Evolutionary conservation across 768 basidiomycete species (phyloP), one percentile per base, ranked within the genome.

Genomic region (Russula earlei): DNA sequence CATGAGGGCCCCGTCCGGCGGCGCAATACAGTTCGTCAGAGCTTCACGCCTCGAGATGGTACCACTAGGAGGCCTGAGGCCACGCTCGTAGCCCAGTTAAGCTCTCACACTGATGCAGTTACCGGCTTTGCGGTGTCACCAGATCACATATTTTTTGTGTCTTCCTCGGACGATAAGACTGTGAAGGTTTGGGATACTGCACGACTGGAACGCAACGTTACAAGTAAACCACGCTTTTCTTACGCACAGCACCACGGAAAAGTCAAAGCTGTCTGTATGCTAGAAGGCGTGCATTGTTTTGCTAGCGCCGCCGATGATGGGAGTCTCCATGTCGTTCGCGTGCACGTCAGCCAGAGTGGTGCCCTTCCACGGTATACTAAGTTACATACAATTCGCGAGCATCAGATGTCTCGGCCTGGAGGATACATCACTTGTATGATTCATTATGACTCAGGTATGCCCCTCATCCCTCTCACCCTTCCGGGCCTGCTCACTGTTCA

Each of bases 141-240:
- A 2, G 96, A 98, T 65, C 91, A 96, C 64, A 72, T 84, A 67
- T 99, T 96, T 75, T 97, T 99, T 62, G 83, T 94, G 4, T 91
- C 95, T 0, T 83, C 88, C 36, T 95, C 92, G 0, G 84, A 98
- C 59, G 95, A 98, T 69, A 90, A 89, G 72, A 93, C 89, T 0
- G 83, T 94, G 65, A 94, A 92, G 68, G 77, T 89, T 40, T 96
- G 92, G 92, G 87, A 91, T 61, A 87, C 92, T 1, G 87, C 90
- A 8, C 77, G 92, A n/a, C 75, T 98, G 43, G 95, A 97, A 66
- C 79, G 94, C 54, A 97, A 92, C 68, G 90, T 96, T 17, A 91
- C 93, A 20, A 86, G 87, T 67, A 90, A 90, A 73, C 73, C 70
- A 63, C 54, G 75, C 56, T 65, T 72, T 40, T 72, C 72, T 34